Evolutionary conservation across 768 basidiomycete genomes (phyloP), one percentile per base, ranked within the genome.

Genomic region (Gautieria morchelliformis): DNA sequence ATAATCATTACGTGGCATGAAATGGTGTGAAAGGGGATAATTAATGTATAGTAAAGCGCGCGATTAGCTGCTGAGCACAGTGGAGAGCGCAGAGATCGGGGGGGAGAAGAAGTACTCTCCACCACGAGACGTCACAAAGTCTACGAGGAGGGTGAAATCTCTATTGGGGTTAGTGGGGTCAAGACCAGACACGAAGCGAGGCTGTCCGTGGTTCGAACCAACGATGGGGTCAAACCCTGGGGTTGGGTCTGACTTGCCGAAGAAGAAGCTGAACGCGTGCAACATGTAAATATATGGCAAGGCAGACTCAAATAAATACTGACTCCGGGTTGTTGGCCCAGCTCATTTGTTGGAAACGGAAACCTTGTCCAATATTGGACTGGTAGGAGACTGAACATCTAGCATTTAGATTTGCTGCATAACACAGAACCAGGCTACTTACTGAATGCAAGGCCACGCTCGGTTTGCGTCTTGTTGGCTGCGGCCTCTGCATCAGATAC

Each of bases 61-160:
- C 35, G 5, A 44, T 55, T 55, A 55, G n/a, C 6, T 40, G 19
- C 39, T 40, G 17, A 55, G 41, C 2, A 22, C 41, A 15, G 24
- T 46, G 32, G 27, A 15, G 20, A 81, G 67, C 4, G 72, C 74
- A 32, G 73, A 73, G 53, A 79, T 63, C 20, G 77, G 76, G 0
- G 79, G 80, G 4, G 72, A 66, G 67, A 79, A 80, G 66, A 79
- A 80, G 64, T 79, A 79, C 62, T 78, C 79, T 57, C 79, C 78
- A 39, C 79, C 76, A 22, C 74, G 71, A 44, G 79, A 69, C 33
- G 72, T 63, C 51, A 80, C 69, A 59, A 75, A 78, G 27, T 68
- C 58, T 6, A 46, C 51, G 1, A 63, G 59, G n/a, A 70, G 39
- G 2, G 63, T 40, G 15, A 64, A 58, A 5, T 51, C 40, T 15